A percentile compares a stretch with the other conserved stretches of the same genome.
phyloP scores from a whole-genome alignment of 768 basidiomycete genomes.

The Tulasnella sp. region DNA sequence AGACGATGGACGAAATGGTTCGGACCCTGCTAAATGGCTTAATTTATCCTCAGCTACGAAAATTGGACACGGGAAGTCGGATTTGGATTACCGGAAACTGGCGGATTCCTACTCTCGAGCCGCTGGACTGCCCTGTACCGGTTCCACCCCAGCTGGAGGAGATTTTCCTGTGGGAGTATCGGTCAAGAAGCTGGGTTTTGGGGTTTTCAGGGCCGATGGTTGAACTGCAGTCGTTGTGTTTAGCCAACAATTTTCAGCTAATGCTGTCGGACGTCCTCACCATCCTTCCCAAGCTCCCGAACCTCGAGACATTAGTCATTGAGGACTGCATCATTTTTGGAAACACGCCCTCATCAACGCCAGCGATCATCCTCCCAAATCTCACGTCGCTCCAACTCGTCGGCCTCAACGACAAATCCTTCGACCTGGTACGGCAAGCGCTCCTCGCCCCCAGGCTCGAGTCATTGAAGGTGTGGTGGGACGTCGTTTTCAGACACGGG shows the following conservation, averaged over 20 bases:
- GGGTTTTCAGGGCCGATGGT: not conserved
- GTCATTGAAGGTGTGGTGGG: not conserved
- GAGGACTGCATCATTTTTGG: not conserved
- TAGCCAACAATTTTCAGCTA: not conserved
- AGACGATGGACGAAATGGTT: not conserved
- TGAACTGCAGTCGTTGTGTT: not conserved
- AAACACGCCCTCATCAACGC: not conserved
- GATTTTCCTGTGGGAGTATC: not conserved
- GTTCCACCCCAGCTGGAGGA: not conserved
- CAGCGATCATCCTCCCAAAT: not conserved
- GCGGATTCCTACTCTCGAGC: not conserved
- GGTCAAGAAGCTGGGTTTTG: not conserved
- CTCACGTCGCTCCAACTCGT: not conserved
- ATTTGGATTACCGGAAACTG: too few species aligned
- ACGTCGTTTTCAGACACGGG: not conserved
- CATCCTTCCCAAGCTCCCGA: not conserved
- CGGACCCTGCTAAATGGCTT: not conserved
- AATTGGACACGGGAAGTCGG: not conserved
- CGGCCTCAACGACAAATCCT: not conserved
- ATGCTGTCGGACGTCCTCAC: not conserved
- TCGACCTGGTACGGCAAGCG: not conserved
- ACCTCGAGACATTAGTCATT: not conserved
- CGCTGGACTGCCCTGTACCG: not conserved
- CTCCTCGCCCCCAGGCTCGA: not conserved
- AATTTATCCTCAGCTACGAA: not conserved